phyloP scores from a whole-genome alignment of 2,329 filamentous ascomycete genomes.

The Dactylellina cionopaga region DNA sequence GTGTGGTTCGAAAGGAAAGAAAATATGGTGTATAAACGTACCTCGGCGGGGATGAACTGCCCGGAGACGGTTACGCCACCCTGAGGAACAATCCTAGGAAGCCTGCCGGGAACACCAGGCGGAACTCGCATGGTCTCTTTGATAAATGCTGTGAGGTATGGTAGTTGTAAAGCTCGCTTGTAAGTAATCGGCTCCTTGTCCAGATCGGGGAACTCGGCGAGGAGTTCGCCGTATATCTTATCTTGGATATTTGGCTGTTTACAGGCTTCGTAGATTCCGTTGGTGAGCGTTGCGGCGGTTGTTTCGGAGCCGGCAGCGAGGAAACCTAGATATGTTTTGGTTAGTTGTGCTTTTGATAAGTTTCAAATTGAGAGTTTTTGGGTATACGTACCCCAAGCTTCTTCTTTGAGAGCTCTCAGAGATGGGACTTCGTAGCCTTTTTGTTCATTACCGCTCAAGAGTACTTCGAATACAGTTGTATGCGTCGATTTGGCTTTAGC shows the following conservation, averaged over 20 bases:
- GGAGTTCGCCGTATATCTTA: slow-evolving; percentile 61
- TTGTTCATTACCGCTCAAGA: slow-evolving; percentile 57
- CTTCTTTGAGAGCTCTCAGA: slow-evolving; percentile 53
- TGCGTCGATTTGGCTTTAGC: slow-evolving; percentile 58
- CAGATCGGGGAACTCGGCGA: slow-evolving; percentile 60
- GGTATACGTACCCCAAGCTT: slow-evolving; percentile 53
- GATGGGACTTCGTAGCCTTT: slow-evolving; percentile 50
- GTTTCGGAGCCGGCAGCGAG: slow-evolving; percentile 65
- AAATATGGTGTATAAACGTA: slow-evolving; percentile 44
- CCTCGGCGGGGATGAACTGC: slow-evolving; percentile 58
- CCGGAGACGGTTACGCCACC: slow-evolving; percentile 58
- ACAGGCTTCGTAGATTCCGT: slow-evolving; percentile 62
- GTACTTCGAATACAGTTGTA: slow-evolving; percentile 60
- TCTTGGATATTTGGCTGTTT: slow-evolving; percentile 58
- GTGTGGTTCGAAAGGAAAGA: too few relatives aligned
- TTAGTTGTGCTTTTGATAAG: not conserved
- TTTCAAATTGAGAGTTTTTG: too few relatives aligned
- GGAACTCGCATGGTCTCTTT: slow-evolving; percentile 61
- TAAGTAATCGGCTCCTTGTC: slow-evolving; percentile 57
- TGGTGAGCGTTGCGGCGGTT: slow-evolving; percentile 61
- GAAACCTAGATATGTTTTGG: slow-evolving; percentile 61
- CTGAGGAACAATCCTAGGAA: slow-evolving; percentile 57
- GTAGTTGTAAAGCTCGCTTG: slow-evolving; percentile 60
- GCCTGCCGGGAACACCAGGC: slow-evolving; percentile 58
- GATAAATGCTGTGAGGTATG: slow-evolving; percentile 60